Evolutionary conservation across 176 grass and related monocot species (phyloP).

Genomic region (Aegilops umbellulata): DNA sequence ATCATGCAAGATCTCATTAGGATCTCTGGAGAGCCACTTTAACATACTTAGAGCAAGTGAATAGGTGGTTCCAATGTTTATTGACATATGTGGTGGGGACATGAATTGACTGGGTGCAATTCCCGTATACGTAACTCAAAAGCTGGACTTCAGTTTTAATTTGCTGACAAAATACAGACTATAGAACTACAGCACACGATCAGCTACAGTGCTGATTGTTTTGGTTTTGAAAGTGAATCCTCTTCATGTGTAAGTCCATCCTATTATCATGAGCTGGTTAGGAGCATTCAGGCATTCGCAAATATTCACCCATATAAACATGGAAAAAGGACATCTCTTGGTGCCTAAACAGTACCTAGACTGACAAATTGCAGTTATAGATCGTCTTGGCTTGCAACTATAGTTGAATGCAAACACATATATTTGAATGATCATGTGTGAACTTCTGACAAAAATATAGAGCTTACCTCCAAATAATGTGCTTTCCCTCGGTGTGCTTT

Average conservation of each 20-base stretch:
- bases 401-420: constrained; percentile 13
- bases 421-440: background rate
- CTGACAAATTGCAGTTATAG: constrained; percentile 3
- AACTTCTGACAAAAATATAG: background rate
- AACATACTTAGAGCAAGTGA: background rate
- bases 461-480: constrained; percentile 71
- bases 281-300: background rate
- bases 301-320: background rate
- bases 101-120: background rate
- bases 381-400: background rate
- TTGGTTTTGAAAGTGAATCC: background rate
- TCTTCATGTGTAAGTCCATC: background rate
- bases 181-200: background rate
- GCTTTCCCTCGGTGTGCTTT: constrained; percentile 57
- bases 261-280: background rate
- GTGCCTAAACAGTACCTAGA: background rate
- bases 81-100: background rate
- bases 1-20: background rate
- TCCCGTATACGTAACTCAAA: background rate
- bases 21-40: no score
- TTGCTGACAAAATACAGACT: background rate
- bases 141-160: background rate
- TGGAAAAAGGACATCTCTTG: background rate
- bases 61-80: background rate
- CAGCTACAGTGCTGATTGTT: background rate